Evolutionary conservation across 345 rosid species (phyloP), one percentile per base, ranked within the genome.

Genomic region (Populus ilicifolia): DNA sequence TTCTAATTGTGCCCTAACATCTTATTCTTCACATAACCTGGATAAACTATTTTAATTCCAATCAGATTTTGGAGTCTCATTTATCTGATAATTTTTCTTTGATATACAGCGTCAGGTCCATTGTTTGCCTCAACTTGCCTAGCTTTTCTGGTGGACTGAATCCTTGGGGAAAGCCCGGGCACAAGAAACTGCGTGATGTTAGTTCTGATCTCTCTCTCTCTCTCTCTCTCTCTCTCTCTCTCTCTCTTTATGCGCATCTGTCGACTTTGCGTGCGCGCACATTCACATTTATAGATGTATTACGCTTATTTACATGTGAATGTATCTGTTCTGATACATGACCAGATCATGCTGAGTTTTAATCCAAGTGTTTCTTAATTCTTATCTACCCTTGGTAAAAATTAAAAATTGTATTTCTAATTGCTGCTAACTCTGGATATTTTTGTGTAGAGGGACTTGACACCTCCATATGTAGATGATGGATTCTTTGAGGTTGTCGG

Each of bases 111-210:
- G 86, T 91, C 70, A 87, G 90, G 79, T 91, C 93, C 25, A 88
- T 91, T 25, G 88, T 91, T 38, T 89, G 93, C 88, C 92, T 91
- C 70, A 91, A 91, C 79, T 82, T 88, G 88, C 95, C 93, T 52
- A 91, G 95, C 77, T 91, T 91, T 77, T 88, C 96, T 21, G 96
- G 96, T 50, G 96, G 96, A 70, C 89, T 91, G 63, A 83, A 89
- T 80, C 93, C 92, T 67, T 91, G 96, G 96, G 93, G 92, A 73
- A 84, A 75, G 61, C 93, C 90, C 76, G 81, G 54, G 29, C 78
- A 79, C 67, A 87, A 85, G 88, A 91, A 88, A 80, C 69, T 69
- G 1, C 85, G 27, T 0, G 76, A 86, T 16, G 96, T 88, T 27
- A 71, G 93, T 84, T 81, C 81, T 41, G 8, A 67, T 46, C 50